A percentile compares a stretch with the other conserved stretches of the same genome.
phyloP scores from a whole-genome alignment of 2,329 filamentous ascomycete species.

The Sporothrix curviconia region DNA sequence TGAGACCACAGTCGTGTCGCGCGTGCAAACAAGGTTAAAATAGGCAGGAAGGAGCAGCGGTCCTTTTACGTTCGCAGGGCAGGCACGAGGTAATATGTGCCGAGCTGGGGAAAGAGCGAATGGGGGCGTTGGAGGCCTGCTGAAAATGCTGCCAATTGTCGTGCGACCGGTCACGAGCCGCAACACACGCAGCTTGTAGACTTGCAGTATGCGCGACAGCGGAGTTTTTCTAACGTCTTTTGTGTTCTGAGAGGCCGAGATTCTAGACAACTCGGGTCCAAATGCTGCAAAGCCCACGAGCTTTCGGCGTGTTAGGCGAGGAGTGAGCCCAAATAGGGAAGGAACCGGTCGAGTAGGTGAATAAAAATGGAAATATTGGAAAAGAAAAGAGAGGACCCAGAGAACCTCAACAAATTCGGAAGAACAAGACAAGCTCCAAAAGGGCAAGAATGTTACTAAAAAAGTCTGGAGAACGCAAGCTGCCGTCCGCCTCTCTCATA shows the following conservation, averaged over 20 bases:
- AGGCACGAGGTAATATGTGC: background rate
- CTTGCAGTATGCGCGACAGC: background rate
- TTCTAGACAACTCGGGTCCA: no score
- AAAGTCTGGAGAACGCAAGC: background rate
- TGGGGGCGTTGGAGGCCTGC: slow-evolving; percentile 5
- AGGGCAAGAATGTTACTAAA: background rate
- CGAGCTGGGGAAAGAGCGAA: background rate
- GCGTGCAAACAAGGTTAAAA: background rate
- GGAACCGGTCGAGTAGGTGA: no score
- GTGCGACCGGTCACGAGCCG: background rate
- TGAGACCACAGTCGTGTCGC: background rate
- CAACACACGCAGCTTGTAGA: background rate
- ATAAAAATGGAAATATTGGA: background rate
- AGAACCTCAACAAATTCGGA: background rate
- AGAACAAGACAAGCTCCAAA: background rate
- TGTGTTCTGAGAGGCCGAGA: background rate
- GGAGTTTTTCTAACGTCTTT: background rate
- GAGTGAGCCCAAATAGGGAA: background rate
- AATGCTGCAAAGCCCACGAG: background rate
- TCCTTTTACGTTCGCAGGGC: background rate
- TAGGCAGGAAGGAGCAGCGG: background rate
- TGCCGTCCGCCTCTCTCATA: background rate
- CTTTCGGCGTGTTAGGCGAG: background rate
- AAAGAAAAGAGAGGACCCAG: background rate
- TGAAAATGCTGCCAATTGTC: no score